Evolutionary conservation across 2,329 filamentous ascomycete genomes (phyloP).

Genomic region (Akanthomyces lecanii): DNA sequence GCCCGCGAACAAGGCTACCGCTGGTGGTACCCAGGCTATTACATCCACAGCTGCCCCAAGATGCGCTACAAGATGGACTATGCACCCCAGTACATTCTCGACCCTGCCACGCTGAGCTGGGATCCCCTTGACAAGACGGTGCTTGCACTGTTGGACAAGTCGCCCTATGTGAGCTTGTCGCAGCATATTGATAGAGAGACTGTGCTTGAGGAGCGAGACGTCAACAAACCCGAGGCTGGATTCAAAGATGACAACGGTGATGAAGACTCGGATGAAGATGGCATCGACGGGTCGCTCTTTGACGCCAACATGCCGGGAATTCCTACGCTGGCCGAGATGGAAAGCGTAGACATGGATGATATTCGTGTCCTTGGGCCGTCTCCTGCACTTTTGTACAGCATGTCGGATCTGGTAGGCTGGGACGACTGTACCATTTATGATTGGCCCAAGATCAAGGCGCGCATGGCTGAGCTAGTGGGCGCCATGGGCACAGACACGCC

Average conservation of each 20-base stretch:
- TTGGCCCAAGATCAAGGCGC: slow-evolving; percentile 51
- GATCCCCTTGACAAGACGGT: slow-evolving; percentile 51
- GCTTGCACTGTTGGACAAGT: slow-evolving; percentile 46
- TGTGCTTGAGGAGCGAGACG: background rate
- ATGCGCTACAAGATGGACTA: slow-evolving; percentile 86
- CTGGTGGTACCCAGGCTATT: slow-evolving; percentile 78
- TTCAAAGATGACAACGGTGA: background rate
- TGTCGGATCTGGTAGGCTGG: slow-evolving; percentile 57
- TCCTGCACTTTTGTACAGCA: slow-evolving; percentile 36
- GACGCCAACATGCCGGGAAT: slow-evolving; percentile 64
- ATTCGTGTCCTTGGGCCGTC: slow-evolving; percentile 51
- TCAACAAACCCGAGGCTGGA: background rate
- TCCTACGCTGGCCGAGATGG: slow-evolving; percentile 50
- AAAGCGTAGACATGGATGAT: slow-evolving; percentile 52
- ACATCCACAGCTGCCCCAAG: slow-evolving; percentile 76
- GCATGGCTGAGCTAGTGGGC: slow-evolving; percentile 64
- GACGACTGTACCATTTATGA: slow-evolving; percentile 47
- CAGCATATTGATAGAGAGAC: slow-evolving; percentile 23
- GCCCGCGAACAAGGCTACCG: slow-evolving; percentile 65
- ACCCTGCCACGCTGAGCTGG: slow-evolving; percentile 63
- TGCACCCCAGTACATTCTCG: slow-evolving; percentile 67
- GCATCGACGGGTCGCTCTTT: slow-evolving; percentile 44
- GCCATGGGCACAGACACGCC: slow-evolving; percentile 59
- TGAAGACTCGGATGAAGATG: slow-evolving; percentile 17
- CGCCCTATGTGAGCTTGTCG: slow-evolving; percentile 52